Evolutionary conservation across 129 eudicot genomes (phyloP), one percentile per base, ranked within the genome.

Genomic region (Chrysanthemum makinoi): DNA sequence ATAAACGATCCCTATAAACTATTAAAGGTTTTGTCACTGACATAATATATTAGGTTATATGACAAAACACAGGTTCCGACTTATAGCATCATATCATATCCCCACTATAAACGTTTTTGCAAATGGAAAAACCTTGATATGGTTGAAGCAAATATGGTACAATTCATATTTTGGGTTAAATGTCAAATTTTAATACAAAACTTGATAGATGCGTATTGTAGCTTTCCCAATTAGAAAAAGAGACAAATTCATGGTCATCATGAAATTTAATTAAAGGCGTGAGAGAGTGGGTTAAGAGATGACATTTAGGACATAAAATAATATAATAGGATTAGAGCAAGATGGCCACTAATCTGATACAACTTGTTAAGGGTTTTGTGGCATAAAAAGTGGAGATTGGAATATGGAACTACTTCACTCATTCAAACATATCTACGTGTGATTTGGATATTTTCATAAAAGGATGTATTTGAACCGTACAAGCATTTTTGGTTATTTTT

Each of bases 161-260:
- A 64, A 10, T 50, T 74, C 26, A 52, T 74, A 33, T 63, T 48
- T 74, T 39, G 64, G 71, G 65, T 64, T 53, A 20, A 35, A 52
- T 17, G 28, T 51, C 64, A 33, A 9, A 33, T 30, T 30, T 30
- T 30, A 30, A 30, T 33, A 61, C 8, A 72, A 44, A 47, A 28
- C 48, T 72, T 72, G 69, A 72, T 49, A 70, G 65, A 39, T 39
- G 75, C 44, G 66, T 70, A 71, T 19, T 43, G 75, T 71, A 57
- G 67, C 75, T 71, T 71, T 71, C 57, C 54, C 39, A 71, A 71
- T 57, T 19, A 30, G 35, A 71, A 73, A 50, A 73, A 62, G 52
- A 73, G 70, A 73, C 62, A 62, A 62, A 28, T 62, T 50, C 53
- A 33, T 30, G 35, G 4, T 62, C 53, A 57, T 30, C 77, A 61